These are phyloP conservation scores for Chaetomium fimeti DNA, from an alignment of 495 filamentous ascomycete species.

Conservation along the genomic window DNA sequence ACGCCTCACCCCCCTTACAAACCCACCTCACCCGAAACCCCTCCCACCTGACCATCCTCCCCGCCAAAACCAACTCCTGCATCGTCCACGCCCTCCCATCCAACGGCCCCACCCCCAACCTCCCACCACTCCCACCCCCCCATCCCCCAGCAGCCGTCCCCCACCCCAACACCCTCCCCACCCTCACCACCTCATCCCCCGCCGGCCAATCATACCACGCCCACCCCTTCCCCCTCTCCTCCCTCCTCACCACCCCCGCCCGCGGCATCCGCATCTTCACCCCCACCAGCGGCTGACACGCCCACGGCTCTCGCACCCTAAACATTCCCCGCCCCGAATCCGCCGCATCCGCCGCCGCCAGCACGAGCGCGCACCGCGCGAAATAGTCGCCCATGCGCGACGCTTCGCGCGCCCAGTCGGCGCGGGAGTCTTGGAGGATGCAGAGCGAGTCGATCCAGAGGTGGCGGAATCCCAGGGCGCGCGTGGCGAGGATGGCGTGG, in stretches of 20 bases:
- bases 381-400: slow-evolving; percentile 1
- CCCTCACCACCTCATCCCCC: background rate
- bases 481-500: background rate
- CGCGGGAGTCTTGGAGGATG: background rate
- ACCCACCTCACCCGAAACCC: slow-evolving; percentile 1
- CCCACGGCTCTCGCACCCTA: background rate
- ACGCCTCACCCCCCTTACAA: background rate
- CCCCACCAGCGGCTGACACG: background rate
- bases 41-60: slow-evolving; percentile 7
- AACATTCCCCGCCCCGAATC: background rate
- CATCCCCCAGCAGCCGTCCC: background rate
- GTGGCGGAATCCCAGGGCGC: background rate
- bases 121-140: background rate
- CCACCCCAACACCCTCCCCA: background rate
- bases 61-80: background rate
- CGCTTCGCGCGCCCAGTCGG: background rate
- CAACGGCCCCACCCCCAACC: background rate
- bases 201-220: background rate
- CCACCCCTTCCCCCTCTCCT: background rate
- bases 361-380: background rate
- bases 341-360: background rate
- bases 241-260: background rate
- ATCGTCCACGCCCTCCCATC: slow-evolving; percentile 8
- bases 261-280: background rate
- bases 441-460: slow-evolving; percentile 14